Evolutionary conservation across 2,329 filamentous ascomycete species (phyloP), one percentile per base, ranked within the genome.

Genomic region (Xylaria sp.): DNA sequence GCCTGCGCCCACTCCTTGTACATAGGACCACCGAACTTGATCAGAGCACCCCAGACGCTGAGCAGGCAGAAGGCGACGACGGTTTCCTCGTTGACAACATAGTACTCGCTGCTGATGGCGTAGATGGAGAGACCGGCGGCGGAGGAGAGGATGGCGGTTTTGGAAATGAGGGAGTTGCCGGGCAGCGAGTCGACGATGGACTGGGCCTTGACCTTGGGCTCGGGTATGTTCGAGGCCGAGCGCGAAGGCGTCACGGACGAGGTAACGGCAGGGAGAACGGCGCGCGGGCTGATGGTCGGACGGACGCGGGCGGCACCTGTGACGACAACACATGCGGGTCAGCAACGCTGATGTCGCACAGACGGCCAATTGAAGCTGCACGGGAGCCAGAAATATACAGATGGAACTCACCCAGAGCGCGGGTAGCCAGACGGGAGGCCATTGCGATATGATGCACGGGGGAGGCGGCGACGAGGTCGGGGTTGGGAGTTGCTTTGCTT

Each of bases 61-160:
- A 98, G 86, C 79, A 99, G 88, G 83, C 92, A 96, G 85, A 99
- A 89, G 75, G 93, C 93, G 80, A 97, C 93, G 81, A 99, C 92
- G 73, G 94, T 92, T 88, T 99, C 96, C 89, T 99, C 96, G 87
- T 99, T 99, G 85, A 99, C 89, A 82, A 99, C 94, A 85, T 98
- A 98, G 88, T 98, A 94, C 90, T 99, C 96, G 86, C 97, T 99
- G 91, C 93, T 97, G 85, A 99, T 94, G 80, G 94, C 96, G 81
- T 96, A 97, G 83, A 97, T 89, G 79, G 93, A 94, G 78, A 97
- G 84, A 85, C 92, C 95, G 79, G 96, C 93, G 74, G 92, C 91
- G 78, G 94, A 94, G 80, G 95, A 98, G 79, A 99, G 92, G 81
- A 98, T 95, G 79, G 96, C 96, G 77, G 94, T 94, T 91, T 99